Conservation (phyloP, 192 early-diverging fungal genomes). For the Dispira simplex region DNA sequence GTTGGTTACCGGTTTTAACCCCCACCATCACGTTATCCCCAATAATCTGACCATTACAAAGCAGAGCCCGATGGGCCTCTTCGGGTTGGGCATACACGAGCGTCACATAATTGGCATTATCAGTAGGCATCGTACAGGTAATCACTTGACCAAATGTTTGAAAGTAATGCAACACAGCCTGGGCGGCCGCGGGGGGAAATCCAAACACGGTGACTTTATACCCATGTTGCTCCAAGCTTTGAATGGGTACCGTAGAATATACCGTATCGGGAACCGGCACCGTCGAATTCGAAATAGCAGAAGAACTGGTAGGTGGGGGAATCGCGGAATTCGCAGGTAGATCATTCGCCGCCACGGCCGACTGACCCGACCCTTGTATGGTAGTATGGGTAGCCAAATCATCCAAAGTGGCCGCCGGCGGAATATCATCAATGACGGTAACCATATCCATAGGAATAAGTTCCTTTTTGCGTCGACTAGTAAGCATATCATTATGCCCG, state of each 20-base stretch:
- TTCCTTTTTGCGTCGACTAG: neutral
- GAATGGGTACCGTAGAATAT: neutral
- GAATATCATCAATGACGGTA: conserved; percentile 7
- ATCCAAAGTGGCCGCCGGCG: conserved; percentile 7
- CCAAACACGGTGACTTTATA: conserved; percentile 17
- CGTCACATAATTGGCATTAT: conserved; percentile 16
- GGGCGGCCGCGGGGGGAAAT: conserved; percentile 13
- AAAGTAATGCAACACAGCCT: conserved; percentile 15
- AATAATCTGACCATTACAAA: conserved; percentile 15
- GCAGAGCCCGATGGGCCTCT: conserved; percentile 15
- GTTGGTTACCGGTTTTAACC: conserved; percentile 10
- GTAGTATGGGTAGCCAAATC: neutral
- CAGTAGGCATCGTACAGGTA: conserved; percentile 11
- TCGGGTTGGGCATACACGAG: conserved; percentile 15
- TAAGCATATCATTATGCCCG: conserved; percentile 10
- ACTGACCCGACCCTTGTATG: neutral
- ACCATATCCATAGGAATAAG: neutral
- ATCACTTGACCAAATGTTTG: conserved; percentile 14
- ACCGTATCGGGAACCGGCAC: neutral
- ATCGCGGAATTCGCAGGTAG: neutral
- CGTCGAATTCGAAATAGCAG: neutral
- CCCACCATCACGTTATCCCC: conserved; percentile 15
- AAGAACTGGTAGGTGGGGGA: neutral
- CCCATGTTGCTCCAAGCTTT: neutral
- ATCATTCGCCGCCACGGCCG: neutral